These are phyloP conservation scores for Mallotus nudiflorus DNA, from an alignment of 345 rosid genomes.

Conservation along the genomic window DNA sequence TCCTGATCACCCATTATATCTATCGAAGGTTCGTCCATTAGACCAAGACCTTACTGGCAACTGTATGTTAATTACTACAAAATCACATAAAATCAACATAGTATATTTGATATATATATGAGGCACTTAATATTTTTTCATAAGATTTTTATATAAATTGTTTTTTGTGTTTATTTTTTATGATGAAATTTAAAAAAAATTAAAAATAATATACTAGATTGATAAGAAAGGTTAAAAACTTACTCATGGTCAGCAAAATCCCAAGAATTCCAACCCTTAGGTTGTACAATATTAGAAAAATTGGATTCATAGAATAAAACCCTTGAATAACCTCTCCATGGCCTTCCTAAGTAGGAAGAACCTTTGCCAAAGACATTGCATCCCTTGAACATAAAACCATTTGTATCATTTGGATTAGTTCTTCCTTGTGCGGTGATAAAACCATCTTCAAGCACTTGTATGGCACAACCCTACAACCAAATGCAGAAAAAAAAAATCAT, in stretches of 20 bases:
- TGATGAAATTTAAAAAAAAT: too few species aligned
- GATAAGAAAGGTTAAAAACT: conserved; percentile 10
- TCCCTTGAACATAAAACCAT: conserved; percentile 58
- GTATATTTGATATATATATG: too few species aligned
- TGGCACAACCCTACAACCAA: conserved; percentile 41
- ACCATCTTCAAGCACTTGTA: conserved; percentile 54
- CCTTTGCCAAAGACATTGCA: conserved; percentile 47
- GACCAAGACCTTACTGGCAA: too few species aligned
- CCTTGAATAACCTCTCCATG: conserved; percentile 56
- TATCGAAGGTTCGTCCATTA: too few species aligned
- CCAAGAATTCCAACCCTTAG: conserved; percentile 58
- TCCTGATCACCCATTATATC: too few species aligned
- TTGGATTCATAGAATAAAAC: conserved; percentile 46
- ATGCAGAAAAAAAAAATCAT: not conserved
- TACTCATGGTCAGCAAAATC: conserved; percentile 32
- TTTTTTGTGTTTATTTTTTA: too few species aligned
- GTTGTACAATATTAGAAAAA: conserved; percentile 32
- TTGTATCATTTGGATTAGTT: conserved; percentile 27
- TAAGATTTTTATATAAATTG: too few species aligned
- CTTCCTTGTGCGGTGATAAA: conserved; percentile 68
- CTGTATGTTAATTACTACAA: too few species aligned
- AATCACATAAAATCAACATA: too few species aligned
- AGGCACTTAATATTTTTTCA: too few species aligned
- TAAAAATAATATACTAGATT: not conserved
- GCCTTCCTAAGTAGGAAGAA: conserved; percentile 46